Conservation (phyloP, 1,139 yeast species). For the Blastobotrys indianensis region DNA sequence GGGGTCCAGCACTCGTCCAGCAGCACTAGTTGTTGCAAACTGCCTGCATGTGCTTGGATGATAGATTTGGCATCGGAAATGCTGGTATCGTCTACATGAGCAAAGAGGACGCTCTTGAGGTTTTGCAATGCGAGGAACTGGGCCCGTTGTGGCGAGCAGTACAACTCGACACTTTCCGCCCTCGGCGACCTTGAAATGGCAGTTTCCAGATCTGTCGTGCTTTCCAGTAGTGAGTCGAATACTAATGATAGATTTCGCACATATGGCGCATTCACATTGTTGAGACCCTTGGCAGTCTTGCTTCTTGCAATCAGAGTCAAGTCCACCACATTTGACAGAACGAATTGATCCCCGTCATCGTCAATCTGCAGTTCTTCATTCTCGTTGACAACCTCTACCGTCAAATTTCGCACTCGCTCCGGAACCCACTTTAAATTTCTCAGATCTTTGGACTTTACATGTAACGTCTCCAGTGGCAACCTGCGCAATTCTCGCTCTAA, state of each 20-base stretch:
- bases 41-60: no score
- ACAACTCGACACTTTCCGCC: background rate
- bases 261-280: constrained; percentile 1
- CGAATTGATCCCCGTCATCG: background rate
- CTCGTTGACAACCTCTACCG: background rate
- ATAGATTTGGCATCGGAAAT: no score
- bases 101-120: no score
- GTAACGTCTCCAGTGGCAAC: constrained; percentile 1
- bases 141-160: background rate
- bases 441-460: background rate
- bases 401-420: background rate
- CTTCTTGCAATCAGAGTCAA: background rate
- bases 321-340: background rate
- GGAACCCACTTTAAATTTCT: background rate
- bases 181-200: background rate
- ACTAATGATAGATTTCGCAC: background rate
- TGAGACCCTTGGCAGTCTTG: background rate
- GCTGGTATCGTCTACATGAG: no score
- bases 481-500: background rate
- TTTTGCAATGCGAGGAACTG: background rate
- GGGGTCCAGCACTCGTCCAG: no score
- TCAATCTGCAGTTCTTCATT: background rate
- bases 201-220: background rate
- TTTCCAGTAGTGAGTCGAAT: background rate
- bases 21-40: no score